A percentile compares a stretch with the other conserved stretches of the same genome.
Evolutionary conservation across 2,329 filamentous ascomycete genomes (phyloP).

Genomic region (Zasmidium angulare): DNA sequence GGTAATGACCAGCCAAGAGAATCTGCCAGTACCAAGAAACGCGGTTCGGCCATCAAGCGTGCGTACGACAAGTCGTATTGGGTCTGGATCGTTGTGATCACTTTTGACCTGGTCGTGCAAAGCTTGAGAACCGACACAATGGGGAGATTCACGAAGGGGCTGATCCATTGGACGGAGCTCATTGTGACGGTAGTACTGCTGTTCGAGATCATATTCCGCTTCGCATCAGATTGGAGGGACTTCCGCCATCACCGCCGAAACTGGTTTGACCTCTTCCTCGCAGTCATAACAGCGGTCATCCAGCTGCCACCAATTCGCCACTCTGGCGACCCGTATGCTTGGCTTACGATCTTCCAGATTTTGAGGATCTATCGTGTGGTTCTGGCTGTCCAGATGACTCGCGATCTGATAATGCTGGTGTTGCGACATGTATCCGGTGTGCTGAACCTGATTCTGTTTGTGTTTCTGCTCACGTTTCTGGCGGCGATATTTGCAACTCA

Average conservation of each 20-base stretch:
- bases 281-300: conserved; percentile 79
- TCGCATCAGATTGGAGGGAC: conserved; percentile 73
- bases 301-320: conserved; percentile 77
- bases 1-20: neutral
- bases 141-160: conserved; percentile 57
- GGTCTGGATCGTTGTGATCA: conserved; percentile 79
- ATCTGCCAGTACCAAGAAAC: neutral
- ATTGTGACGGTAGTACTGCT: conserved; percentile 76
- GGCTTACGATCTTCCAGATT: conserved; percentile 92
- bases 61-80: conserved; percentile 71
- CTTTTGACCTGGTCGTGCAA: conserved; percentile 76
- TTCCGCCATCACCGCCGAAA: conserved; percentile 77
- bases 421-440: conserved; percentile 91
- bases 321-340: conserved; percentile 72
- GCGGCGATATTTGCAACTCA: conserved; percentile 91
- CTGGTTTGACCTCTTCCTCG: conserved; percentile 75
- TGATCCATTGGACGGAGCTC: conserved; percentile 73
- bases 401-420: conserved; percentile 80
- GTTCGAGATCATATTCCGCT: conserved; percentile 77
- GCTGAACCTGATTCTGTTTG: conserved; percentile 90
- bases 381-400: conserved; percentile 80
- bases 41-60: conserved; percentile 59
- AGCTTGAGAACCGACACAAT: conserved; percentile 75
- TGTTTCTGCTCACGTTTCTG: conserved; percentile 92
- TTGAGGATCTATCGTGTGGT: conserved; percentile 89